Evolutionary conservation across 2,329 filamentous ascomycete genomes (phyloP), one percentile per base, ranked within the genome.

Genomic region (Amauroascus niger): DNA sequence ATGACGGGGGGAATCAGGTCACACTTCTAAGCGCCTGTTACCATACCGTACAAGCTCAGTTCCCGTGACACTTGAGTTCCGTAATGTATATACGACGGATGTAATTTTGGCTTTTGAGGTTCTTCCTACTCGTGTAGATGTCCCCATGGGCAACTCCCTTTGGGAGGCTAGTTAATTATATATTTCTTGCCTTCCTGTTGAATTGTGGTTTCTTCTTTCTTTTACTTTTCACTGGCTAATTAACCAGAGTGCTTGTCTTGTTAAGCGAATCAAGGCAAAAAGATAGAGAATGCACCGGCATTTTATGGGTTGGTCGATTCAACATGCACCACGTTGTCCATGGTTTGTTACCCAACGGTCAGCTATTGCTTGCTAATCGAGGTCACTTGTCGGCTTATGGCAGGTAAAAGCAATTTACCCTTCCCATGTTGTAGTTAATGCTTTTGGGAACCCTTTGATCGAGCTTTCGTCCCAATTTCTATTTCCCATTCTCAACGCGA

Each of bases 1-100:
- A 48, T 48, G 45, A 35, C n/a, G 45, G 32, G 32, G 16, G 13
- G 16, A 8, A n/a, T 50, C 35, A 50, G n/a, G 48, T 40, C 35
- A 30, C 48, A 33, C 39, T n/a, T n/a, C 35, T 50, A 50, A 50
- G 48, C 48, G 48, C 48, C 30, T 30, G 6, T 37, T 48, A 48
- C 45, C 18, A 9, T 37, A 41, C 48, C 33, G 14, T 50, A 50
- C 35, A 6, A 7, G 22, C 3, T 9, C 11, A 22, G 35, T 41
- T n/a, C 3, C n/a, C 13, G 48, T 50, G 11, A 50, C 35, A 4
- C 18, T 14, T 8, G 22, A 9, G 3, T 3, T 20, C 11, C 18
- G 45, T 48, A 48, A 22, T 26, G 45, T 24, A 35, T 14, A 14
- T 24, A 24, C 44, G 9, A n/a, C 14, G 9, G 26, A 33, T 13